A percentile compares a stretch with the other conserved stretches of the same genome.
phyloP scores from a whole-genome alignment of 345 rosid species.

The Pistacia integerrima region DNA sequence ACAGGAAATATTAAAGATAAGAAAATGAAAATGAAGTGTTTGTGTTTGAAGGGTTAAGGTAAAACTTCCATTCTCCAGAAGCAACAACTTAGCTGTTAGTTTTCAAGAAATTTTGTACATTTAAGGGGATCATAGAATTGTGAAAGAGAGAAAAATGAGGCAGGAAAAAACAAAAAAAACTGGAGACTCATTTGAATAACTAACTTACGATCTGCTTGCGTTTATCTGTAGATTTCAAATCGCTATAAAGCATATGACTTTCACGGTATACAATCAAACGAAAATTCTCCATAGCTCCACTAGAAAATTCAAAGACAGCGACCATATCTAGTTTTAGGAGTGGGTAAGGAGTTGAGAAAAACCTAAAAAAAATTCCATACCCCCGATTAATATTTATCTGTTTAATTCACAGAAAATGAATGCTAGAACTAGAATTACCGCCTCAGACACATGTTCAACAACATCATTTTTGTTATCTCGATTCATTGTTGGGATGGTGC shows the following conservation, averaged over 20 bases:
- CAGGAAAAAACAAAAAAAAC: not conserved
- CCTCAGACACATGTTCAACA: too few relatives aligned
- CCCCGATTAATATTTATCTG: too few relatives aligned
- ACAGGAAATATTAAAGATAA: too few relatives aligned
- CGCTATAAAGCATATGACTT: not conserved
- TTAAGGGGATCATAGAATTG: too few relatives aligned
- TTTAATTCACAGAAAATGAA: too few relatives aligned
- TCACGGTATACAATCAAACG: not conserved
- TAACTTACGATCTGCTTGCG: not conserved
- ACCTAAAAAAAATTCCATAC: slow-evolving; percentile 20
- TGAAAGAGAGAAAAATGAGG: too few relatives aligned
- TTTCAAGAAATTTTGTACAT: not conserved
- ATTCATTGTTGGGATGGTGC: too few relatives aligned
- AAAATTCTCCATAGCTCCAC: slow-evolving; percentile 40
- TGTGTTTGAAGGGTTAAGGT: too few relatives aligned
- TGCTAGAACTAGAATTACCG: too few relatives aligned
- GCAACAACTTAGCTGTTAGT: not conserved
- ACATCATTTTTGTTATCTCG: too few relatives aligned
- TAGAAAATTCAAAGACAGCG: slow-evolving; percentile 22
- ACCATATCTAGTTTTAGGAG: slow-evolving; percentile 50
- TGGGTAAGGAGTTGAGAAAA: slow-evolving; percentile 41
- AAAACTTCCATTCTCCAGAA: too few relatives aligned
- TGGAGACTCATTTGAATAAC: not conserved
- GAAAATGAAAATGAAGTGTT: too few relatives aligned
- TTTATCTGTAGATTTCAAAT: not conserved